phyloP scores from a whole-genome alignment of 495 filamentous ascomycete genomes.

The Podospora pseudopauciseta region DNA sequence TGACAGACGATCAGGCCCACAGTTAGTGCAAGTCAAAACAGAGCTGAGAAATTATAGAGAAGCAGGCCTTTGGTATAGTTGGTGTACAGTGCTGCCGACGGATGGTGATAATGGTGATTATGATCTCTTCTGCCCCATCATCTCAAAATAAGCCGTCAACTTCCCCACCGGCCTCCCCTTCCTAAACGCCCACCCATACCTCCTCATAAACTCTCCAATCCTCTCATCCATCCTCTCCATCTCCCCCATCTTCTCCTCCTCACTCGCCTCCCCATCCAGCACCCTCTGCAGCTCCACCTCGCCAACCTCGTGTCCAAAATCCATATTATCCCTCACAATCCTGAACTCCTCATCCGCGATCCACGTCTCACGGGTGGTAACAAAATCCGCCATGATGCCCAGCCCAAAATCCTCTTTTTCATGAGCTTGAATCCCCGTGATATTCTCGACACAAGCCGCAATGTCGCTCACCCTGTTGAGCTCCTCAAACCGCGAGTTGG shows the following conservation, averaged over 20 bases:
- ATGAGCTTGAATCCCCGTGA: background rate
- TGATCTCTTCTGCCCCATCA: conserved; percentile 9
- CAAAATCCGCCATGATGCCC: conserved; percentile 28
- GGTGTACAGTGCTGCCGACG: too few species aligned
- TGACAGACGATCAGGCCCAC: too few species aligned
- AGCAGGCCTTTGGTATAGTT: too few species aligned
- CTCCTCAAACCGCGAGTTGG: conserved; percentile 33
- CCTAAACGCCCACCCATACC: conserved; percentile 39
- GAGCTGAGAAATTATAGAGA: too few species aligned
- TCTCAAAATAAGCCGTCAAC: conserved; percentile 38
- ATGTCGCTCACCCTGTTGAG: conserved; percentile 17
- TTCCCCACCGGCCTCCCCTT: conserved; percentile 34
- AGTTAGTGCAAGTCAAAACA: too few species aligned
- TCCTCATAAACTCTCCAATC: conserved; percentile 37
- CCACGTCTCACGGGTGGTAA: conserved; percentile 33
- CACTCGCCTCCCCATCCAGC: conserved; percentile 7
- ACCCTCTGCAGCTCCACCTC: conserved; percentile 35
- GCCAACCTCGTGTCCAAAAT: conserved; percentile 40
- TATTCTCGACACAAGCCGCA: background rate
- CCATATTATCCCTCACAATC: conserved; percentile 34
- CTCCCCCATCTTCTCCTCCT: conserved; percentile 22
- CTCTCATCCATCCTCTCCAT: conserved; percentile 33
- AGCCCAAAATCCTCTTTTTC: conserved; percentile 25
- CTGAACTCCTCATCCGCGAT: conserved; percentile 35
- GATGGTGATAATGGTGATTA: too few species aligned